Evolutionary conservation across 805 yeast genomes (phyloP), one percentile per base, ranked within the genome.

Genomic region (Metschnikowia proteae): DNA sequence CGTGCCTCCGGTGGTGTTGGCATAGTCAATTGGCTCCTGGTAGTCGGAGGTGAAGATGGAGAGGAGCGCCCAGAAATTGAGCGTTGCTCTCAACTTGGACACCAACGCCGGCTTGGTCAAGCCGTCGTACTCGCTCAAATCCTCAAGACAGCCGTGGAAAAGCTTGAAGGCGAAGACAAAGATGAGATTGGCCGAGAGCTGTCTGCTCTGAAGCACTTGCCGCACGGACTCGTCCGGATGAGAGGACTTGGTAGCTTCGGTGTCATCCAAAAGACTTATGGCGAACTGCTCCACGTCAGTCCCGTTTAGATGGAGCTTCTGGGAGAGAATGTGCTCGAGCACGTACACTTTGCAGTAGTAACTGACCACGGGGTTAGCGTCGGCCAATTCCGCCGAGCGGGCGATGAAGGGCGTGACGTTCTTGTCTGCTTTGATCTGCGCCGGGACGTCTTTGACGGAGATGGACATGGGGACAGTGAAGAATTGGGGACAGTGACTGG

Each of bases 261-360:
- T 80, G 3, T 78, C 78, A 59, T 86, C 95, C 47, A 92, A 67
- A 39, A 94, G 67, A 2, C 63, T 60, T 41, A 84, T 68, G 0
- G 92, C 88, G 56, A 79, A 80, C 1, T 57, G 59, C 10, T 88
- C 88, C 28, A 79, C 78, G 10, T 76, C 84, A 6, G 72, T 67
- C 50, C 79, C 78, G 1, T 69, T 57, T 23, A 78, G 68, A 59
- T 90, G 96, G 22, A 83, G 68, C 47, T 81, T 78, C 38, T 76
- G 65, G 33, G 74, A 73, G 22, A 92, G 68, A 3, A 92, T 82
- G 57, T 80, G 73, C 63, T 91, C 92, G 3, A 87, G 83, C 0
- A 90, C 87, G 60, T 85, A 84, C 43, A 59, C 54, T 63, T 74
- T 75, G 65, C 94, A 86, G 64, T 79, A 86, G 65, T 88, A 88